phyloP scores from a whole-genome alignment of 805 yeast genomes.

The Pichia californica region DNA sequence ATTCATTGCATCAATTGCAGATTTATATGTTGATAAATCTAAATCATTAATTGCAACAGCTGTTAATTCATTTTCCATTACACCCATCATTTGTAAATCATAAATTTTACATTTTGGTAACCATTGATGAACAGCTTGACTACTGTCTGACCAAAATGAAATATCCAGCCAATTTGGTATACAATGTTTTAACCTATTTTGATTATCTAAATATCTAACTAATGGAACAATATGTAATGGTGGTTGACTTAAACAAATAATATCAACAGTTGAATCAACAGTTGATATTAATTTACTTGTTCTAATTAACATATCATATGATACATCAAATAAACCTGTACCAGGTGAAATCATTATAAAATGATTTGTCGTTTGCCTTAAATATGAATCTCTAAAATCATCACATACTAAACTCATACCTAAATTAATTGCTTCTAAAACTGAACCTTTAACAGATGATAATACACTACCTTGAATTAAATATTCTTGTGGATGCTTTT shows the following conservation, averaged over 20 bases:
- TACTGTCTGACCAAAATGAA: constrained; percentile 73
- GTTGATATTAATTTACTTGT: constrained; percentile 71
- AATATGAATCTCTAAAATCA: constrained; percentile 76
- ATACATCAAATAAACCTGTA: constrained; percentile 89
- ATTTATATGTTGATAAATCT: constrained; percentile 26
- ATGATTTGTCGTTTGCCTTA: constrained; percentile 88
- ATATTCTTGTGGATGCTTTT: constrained; percentile 29
- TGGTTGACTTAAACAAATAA: constrained; percentile 81
- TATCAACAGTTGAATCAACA: constrained; percentile 81
- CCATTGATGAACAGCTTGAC: constrained; percentile 55
- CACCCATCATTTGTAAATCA: constrained; percentile 97
- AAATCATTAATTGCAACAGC: constrained; percentile 62
- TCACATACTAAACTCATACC: constrained; percentile 73
- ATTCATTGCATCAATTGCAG: constrained; percentile 57
- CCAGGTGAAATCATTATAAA: constrained; percentile 86
- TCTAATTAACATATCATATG: constrained; percentile 63
- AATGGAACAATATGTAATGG: constrained; percentile 91
- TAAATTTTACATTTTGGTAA: constrained; percentile 91
- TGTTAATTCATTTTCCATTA: constrained; percentile 83
- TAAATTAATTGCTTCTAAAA: constrained; percentile 79
- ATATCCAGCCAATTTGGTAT: constrained; percentile 95
- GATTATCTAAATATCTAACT: constrained; percentile 58
- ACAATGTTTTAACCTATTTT: constrained; percentile 53
- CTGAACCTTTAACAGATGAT: constrained; percentile 85
- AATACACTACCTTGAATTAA: constrained; percentile 56